phyloP scores from a whole-genome alignment of 2,329 filamentous ascomycete species.

The Trichoderma sp. region DNA sequence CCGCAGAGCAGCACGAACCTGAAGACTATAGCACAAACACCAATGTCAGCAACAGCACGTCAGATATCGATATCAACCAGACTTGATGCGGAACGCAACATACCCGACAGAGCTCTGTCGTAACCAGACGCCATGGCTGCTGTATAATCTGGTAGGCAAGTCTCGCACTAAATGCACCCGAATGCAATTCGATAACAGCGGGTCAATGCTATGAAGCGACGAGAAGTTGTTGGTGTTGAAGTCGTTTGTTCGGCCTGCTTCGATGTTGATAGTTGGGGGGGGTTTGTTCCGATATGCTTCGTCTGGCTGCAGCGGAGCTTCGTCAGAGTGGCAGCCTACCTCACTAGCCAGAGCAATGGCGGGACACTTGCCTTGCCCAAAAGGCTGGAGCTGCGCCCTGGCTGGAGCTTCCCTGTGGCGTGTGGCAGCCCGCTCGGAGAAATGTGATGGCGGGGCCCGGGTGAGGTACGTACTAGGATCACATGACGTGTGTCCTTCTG shows the following conservation, averaged over 20 bases:
- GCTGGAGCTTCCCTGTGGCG: conserved; percentile 26
- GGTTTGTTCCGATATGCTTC: conserved; percentile 25
- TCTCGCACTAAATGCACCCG: not conserved
- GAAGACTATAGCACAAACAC: conserved; percentile 66
- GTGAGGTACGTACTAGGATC: not conserved
- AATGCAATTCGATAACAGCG: not conserved
- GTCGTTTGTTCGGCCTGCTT: conserved; percentile 3
- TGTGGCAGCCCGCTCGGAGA: conserved; percentile 34
- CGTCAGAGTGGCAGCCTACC: conserved; percentile 46
- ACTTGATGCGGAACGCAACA: conserved; percentile 42
- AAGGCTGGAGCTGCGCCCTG: conserved; percentile 37
- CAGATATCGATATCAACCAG: conserved; percentile 30
- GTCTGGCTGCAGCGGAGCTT: conserved; percentile 39
- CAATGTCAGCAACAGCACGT: conserved; percentile 44
- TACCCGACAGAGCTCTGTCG: conserved; percentile 98
- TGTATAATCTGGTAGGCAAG: conserved; percentile 1
- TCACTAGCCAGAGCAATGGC: conserved; percentile 31
- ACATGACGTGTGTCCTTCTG: not conserved
- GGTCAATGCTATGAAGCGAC: conserved; percentile 16
- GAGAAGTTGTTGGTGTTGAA: not conserved
- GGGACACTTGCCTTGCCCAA: conserved; percentile 14
- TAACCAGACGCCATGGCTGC: conserved; percentile 83
- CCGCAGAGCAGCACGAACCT: conserved; percentile 55
- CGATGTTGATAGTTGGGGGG: conserved; percentile 31
- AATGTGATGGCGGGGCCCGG: conserved; percentile 35